Base-by-base conservation (phyloP, 140 eudicot species). In the Oenanthe javanica region DNA sequence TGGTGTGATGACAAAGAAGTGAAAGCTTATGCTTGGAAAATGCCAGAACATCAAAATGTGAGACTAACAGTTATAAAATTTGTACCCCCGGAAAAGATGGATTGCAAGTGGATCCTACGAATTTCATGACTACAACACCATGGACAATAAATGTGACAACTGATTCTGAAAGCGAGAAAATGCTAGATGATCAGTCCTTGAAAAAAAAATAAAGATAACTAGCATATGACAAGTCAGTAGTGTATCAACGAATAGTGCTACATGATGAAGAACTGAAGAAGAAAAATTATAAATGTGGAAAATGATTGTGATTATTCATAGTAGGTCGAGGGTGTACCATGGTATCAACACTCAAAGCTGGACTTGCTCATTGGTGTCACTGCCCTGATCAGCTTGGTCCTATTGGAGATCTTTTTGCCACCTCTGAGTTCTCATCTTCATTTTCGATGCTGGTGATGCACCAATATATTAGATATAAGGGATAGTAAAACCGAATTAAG, bases 1-100 rank as follows among this genome's bases (percentile, higher is more conserved):
- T 89, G 91, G 87, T 31, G 31, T 1, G 89, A 88, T 77, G 92
- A 88, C 40, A 85, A 89, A 7, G 92, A 88, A 72, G 92, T 89
- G 0, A 25, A 86, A 50, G 83, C 88, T 19, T 86, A 86, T 57
- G 89, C 88, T 0, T 84, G 86, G 89, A 79, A 86, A 47, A 86
- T 86, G 87, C 81, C 86, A 9, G 91, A 85, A 5, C 72, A 83
- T 31, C 23, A 81, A 2, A 77, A 75, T 11, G 77, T 75, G 5
- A 50, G 50, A 23, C 82, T 88, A 57, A 83, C 76, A 5, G 87
- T 88, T n/a, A 79, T 85, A 18, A 72, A 81, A 36, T 85, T 88
- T 51, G 21, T 43, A 25, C 31, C 31, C 80, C 88, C 0, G 79
- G 81, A 61, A 27, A 73, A 11, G 84, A 86, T 3, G 85, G 81